Conservation (phyloP, 768 basidiomycete species). For the Lepiota venenata region DNA sequence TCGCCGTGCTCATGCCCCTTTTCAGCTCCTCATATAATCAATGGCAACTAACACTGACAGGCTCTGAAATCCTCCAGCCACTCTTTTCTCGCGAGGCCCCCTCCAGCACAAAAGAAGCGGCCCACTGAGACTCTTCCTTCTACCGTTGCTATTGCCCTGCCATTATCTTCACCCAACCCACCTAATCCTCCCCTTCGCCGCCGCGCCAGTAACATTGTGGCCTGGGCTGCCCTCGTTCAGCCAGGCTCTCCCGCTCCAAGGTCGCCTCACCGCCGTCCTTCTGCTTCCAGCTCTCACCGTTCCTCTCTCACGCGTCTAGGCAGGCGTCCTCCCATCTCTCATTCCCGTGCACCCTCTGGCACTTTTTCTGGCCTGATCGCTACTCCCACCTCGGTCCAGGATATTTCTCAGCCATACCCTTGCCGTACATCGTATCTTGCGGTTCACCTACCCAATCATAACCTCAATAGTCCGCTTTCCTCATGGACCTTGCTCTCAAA, state of each 20-base stretch:
- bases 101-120: conserved; percentile 33
- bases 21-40: not conserved
- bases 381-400: conserved; percentile 44
- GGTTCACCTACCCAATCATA: not conserved
- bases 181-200: conserved; percentile 18
- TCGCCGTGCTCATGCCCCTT: not conserved
- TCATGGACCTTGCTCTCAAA: conserved; percentile 9
- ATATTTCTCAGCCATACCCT: too few relatives aligned
- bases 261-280: conserved; percentile 34
- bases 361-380: conserved; percentile 46
- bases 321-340: conserved; percentile 30
- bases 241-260: conserved; percentile 61
- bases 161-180: conserved; percentile 10
- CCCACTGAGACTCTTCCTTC: conserved; percentile 28
- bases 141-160: conserved; percentile 10
- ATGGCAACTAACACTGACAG: conserved; percentile 4
- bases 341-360: conserved; percentile 37
- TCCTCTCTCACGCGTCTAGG: conserved; percentile 20
- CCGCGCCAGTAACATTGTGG: conserved; percentile 47
- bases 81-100: conserved; percentile 41
- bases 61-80: conserved; percentile 23
- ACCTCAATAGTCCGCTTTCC: not conserved
- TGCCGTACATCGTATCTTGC: conserved; percentile 9
- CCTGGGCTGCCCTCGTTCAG: conserved; percentile 65
- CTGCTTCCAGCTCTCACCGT: conserved; percentile 17